Conservation (phyloP, 2,329 filamentous ascomycete genomes). For the Venturia oleaginea region DNA sequence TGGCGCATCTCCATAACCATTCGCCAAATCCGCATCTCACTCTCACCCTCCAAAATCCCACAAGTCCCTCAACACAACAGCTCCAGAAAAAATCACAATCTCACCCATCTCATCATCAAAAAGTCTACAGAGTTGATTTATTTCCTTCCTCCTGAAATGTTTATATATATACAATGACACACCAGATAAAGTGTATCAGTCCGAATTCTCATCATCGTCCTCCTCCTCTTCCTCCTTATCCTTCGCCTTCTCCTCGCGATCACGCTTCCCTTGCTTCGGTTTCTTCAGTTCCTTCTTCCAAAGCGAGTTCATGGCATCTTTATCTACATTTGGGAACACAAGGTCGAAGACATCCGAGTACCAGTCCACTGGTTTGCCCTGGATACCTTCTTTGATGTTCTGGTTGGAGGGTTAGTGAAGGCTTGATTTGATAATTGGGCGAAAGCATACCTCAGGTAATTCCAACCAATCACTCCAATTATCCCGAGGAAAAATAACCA, state of each 20-base stretch:
- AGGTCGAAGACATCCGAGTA: slow-evolving; percentile 89
- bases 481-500: slow-evolving; percentile 88
- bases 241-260: slow-evolving; percentile 26
- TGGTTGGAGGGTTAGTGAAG: slow-evolving; percentile 30
- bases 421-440: background rate
- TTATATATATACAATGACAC: background rate
- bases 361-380: slow-evolving; percentile 86
- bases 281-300: slow-evolving; percentile 59
- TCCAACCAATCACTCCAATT: slow-evolving; percentile 97
- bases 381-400: slow-evolving; percentile 97
- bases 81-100: no score
- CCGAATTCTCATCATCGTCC: background rate
- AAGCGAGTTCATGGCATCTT: slow-evolving; percentile 57
- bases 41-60: no score
- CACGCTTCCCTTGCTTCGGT: slow-evolving; percentile 24
- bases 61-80: no score
- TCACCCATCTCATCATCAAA: background rate
- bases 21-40: no score
- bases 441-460: slow-evolving; percentile 87
- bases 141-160: background rate
- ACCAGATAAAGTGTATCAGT: background rate
- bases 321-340: slow-evolving; percentile 76
- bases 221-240: background rate
- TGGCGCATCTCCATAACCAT: no score
- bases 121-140: background rate